A percentile compares a stretch with the other conserved stretches of the same genome.
Conservation (phyloP, 1,284 basidiomycete species). For the Rhodotorula sp. region DNA sequence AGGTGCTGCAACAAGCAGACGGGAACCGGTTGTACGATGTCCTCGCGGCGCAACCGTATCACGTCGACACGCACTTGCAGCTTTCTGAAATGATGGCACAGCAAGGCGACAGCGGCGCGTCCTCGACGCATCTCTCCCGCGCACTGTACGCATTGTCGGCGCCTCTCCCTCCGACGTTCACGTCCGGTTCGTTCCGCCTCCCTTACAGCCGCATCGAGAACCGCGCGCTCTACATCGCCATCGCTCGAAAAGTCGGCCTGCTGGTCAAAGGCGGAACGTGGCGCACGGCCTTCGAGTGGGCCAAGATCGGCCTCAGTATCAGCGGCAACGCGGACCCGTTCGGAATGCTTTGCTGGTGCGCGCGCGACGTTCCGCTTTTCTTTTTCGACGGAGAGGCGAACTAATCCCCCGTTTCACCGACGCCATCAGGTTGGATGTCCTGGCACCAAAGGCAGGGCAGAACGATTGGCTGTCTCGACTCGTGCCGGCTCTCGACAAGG, state of each 20-base stretch:
- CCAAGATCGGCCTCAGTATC: conserved; percentile 56
- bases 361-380: neutral
- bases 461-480: conserved; percentile 72
- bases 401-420: neutral
- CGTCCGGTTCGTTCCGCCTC: conserved; percentile 71
- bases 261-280: conserved; percentile 79
- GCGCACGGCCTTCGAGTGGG: conserved; percentile 83
- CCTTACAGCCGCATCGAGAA: conserved; percentile 84
- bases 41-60: conserved; percentile 62
- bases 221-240: conserved; percentile 69
- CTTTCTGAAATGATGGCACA: conserved; percentile 57
- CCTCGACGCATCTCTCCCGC: conserved; percentile 79
- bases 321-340: conserved; percentile 34
- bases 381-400: neutral
- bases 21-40: conserved; percentile 54
- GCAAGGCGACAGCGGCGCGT: conserved; percentile 48
- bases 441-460: conserved; percentile 77
- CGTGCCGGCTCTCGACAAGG: conserved; percentile 47
- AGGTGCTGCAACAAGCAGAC: conserved; percentile 48
- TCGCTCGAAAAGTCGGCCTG: conserved; percentile 40
- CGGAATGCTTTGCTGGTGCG: conserved; percentile 51
- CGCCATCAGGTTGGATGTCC: conserved; percentile 57
- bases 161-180: conserved; percentile 78
- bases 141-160: conserved; percentile 83
- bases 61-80: conserved; percentile 85